These are phyloP conservation scores for Acacia acuminata DNA, from an alignment of 306 rosid genomes.

Conservation along the genomic window DNA sequence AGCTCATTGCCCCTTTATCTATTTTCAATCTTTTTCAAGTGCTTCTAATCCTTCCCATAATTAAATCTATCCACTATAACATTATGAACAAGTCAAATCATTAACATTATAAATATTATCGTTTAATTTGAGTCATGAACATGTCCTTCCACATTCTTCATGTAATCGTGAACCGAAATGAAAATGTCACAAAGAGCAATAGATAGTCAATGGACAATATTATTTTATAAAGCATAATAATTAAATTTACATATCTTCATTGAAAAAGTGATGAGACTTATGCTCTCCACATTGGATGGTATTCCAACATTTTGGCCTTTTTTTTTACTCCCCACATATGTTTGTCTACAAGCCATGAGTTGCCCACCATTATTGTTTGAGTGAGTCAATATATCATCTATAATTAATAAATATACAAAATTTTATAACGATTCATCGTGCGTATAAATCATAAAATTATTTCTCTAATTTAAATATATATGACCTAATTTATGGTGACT, in stretches of 20 bases:
- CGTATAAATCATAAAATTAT: too few species aligned
- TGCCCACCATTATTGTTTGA: neutral
- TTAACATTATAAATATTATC: neutral
- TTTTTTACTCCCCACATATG: neutral
- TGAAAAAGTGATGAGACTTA: neutral
- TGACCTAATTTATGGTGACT: too few species aligned
- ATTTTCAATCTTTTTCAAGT: neutral
- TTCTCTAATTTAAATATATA: too few species aligned
- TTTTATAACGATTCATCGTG: too few species aligned
- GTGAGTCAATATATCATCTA: neutral
- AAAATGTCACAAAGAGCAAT: neutral
- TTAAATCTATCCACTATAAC: neutral
- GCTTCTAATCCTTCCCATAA: neutral
- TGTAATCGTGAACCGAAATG: neutral
- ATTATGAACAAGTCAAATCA: neutral
- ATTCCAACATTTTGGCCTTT: conserved; percentile 12
- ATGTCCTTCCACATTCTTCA: neutral
- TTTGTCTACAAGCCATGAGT: conserved; percentile 11
- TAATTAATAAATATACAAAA: neutral
- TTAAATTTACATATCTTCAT: neutral
- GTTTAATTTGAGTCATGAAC: neutral
- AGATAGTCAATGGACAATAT: neutral
- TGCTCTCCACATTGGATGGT: conserved; percentile 31
- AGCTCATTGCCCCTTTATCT: neutral
- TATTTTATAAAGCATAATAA: neutral